phyloP scores from a whole-genome alignment of 164 flowering plant species.

The Tetrastigma voinierianum region DNA sequence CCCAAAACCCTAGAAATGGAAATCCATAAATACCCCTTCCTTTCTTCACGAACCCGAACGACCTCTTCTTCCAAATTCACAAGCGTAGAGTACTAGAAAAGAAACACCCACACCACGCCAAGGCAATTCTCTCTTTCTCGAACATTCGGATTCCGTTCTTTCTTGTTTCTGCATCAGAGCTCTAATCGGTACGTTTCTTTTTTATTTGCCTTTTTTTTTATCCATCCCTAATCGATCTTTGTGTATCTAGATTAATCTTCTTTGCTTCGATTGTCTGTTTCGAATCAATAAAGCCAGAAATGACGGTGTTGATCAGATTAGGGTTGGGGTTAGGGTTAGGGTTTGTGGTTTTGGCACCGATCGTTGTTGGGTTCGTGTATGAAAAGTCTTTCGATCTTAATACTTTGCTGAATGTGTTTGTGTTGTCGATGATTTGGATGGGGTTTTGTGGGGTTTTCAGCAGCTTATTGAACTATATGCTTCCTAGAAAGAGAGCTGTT shows the following conservation, averaged over 20 bases:
- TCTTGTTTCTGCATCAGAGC: slow-evolving; percentile 14
- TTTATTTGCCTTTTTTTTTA: not conserved
- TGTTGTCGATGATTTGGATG: slow-evolving; percentile 13
- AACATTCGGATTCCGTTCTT: slow-evolving; percentile 15
- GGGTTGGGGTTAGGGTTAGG: slow-evolving; percentile 11
- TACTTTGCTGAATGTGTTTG: slow-evolving; percentile 5
- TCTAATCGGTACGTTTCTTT: slow-evolving; percentile 26
- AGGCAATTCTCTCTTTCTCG: not conserved
- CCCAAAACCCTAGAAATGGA: slow-evolving; percentile 17
- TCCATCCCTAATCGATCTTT: not conserved
- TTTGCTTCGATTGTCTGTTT: not conserved
- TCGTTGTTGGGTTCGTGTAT: slow-evolving; percentile 9
- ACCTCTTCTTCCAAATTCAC: not conserved
- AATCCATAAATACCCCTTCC: slow-evolving; percentile 20
- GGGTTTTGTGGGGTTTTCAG: slow-evolving; percentile 25
- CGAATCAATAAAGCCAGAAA: slow-evolving; percentile 1
- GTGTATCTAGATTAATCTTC: not conserved
- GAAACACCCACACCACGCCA: not conserved
- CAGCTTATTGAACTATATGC: slow-evolving; percentile 57
- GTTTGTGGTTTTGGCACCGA: slow-evolving; percentile 16
- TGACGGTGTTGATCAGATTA: not conserved
- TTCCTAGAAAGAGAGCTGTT: slow-evolving; percentile 56
- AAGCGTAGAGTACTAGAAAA: not conserved
- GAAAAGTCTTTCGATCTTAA: not conserved
- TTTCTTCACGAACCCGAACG: not conserved